These are phyloP conservation scores for Wickerhamomyces bisporus DNA, from an alignment of 805 yeast genomes.

Conservation along the genomic window DNA sequence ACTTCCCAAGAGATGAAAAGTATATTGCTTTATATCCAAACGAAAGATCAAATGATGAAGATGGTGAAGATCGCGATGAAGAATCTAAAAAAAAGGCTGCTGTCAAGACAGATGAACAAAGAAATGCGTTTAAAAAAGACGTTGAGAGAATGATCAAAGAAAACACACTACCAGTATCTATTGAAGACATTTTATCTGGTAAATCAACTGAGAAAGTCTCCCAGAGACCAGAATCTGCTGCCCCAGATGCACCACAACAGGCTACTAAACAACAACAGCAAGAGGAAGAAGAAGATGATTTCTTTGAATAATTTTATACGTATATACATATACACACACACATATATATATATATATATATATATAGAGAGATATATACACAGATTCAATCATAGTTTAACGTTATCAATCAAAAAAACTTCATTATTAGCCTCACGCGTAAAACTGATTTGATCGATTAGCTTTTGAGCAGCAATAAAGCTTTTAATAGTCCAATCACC, in stretches of 20 bases:
- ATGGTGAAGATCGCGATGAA: slow-evolving; percentile 23
- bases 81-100: slow-evolving; percentile 32
- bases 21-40: slow-evolving; percentile 75
- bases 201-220: slow-evolving; percentile 19
- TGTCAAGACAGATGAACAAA: slow-evolving; percentile 37
- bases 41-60: slow-evolving; percentile 27
- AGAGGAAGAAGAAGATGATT: slow-evolving; percentile 24
- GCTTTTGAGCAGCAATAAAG: slow-evolving; percentile 42
- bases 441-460: slow-evolving; percentile 49
- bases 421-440: slow-evolving; percentile 31
- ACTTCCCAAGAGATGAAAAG: slow-evolving; percentile 75
- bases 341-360: not conserved
- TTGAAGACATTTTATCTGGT: slow-evolving; percentile 38
- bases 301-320: slow-evolving; percentile 18
- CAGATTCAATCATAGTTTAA: slow-evolving; percentile 1
- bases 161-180: slow-evolving; percentile 53
- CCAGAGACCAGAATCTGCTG: slow-evolving; percentile 15
- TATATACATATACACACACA: not conserved
- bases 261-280: slow-evolving; percentile 20
- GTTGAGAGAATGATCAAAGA: slow-evolving; percentile 47
- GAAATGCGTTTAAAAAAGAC: slow-evolving; percentile 45
- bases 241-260: slow-evolving; percentile 14
- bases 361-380: not conserved
- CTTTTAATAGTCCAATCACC: slow-evolving; percentile 40
- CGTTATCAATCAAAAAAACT: slow-evolving; percentile 27